phyloP scores from a whole-genome alignment of 148 eudicot genomes.

The Salicornia ramosissima region DNA sequence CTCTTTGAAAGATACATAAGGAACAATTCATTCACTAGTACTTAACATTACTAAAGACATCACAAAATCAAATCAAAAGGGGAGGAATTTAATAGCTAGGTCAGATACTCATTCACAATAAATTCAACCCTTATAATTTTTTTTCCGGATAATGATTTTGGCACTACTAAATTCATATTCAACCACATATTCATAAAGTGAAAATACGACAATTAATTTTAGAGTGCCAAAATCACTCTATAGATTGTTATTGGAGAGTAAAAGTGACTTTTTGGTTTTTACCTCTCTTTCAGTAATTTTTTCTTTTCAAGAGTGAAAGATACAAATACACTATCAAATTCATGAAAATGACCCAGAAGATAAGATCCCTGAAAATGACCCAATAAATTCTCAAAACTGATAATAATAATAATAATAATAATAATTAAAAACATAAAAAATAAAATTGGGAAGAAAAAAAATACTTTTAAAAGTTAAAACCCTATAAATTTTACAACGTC shows the following conservation, averaged over 20 bases:
- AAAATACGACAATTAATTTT: too few species aligned
- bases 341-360: constrained; percentile 25
- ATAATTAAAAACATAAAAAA: background rate
- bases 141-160: too few species aligned
- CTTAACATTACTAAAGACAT: background rate
- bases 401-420: background rate
- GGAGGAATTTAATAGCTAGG: background rate
- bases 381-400: background rate
- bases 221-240: too few species aligned
- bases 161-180: too few species aligned
- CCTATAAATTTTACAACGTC: too few species aligned
- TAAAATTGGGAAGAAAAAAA: background rate
- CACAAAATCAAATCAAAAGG: background rate
- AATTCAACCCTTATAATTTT: too few species aligned
- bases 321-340: constrained; percentile 6
- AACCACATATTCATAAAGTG: too few species aligned
- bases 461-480: too few species aligned
- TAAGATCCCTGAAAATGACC: constrained; percentile 22
- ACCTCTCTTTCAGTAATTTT: too few species aligned
- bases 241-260: too few species aligned
- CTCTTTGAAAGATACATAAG: too few species aligned
- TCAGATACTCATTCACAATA: background rate
- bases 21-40: background rate
- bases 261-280: too few species aligned
- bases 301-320: background rate